Evolutionary conservation across 352 stramenopile genomes (phyloP).

Genomic region (Phytophthora europaea): DNA sequence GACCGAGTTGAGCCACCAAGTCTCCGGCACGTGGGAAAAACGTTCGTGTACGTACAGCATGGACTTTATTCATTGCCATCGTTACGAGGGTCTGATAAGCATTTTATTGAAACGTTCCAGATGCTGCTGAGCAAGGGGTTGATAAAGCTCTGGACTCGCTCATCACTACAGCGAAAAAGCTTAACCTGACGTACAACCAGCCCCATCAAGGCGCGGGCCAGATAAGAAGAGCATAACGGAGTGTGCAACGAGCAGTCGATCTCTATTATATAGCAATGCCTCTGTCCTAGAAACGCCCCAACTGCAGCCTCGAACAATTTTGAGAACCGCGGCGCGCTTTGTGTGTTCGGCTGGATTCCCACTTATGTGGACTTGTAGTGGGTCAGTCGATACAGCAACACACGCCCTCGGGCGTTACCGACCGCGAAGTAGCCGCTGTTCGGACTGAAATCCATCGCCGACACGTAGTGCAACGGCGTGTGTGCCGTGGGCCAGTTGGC

Average conservation of each 20-base stretch:
- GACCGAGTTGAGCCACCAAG: conserved; percentile 64
- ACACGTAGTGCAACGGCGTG: conserved; percentile 98
- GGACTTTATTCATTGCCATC: background rate
- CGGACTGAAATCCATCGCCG: conserved; percentile 96
- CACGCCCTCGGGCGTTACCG: conserved; percentile 97
- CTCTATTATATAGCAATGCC: conserved; percentile 54
- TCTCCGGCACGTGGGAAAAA: conserved; percentile 51
- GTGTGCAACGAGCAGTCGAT: conserved; percentile 41
- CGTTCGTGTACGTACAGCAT: conserved; percentile 18
- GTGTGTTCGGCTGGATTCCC: conserved; percentile 25
- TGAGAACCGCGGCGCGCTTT: conserved; percentile 19
- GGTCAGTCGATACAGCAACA: conserved; percentile 97
- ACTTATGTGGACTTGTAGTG: conserved; percentile 93
- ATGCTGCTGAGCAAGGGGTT: conserved; percentile 49
- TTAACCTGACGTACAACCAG: conserved; percentile 58
- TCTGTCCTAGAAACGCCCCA: conserved; percentile 29
- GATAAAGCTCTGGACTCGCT: conserved; percentile 67
- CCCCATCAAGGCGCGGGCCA: conserved; percentile 15
- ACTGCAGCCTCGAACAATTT: conserved; percentile 26
- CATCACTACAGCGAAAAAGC: conserved; percentile 71
- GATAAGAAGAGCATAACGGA: conserved; percentile 18
- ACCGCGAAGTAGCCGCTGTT: conserved; percentile 95
- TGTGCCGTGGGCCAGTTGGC: conserved; percentile 98
- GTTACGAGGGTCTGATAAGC: background rate
- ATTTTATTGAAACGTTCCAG: conserved; percentile 5